Base-by-base conservation (phyloP, 805 yeast genomes). In the Lipomyces japonicus region DNA sequence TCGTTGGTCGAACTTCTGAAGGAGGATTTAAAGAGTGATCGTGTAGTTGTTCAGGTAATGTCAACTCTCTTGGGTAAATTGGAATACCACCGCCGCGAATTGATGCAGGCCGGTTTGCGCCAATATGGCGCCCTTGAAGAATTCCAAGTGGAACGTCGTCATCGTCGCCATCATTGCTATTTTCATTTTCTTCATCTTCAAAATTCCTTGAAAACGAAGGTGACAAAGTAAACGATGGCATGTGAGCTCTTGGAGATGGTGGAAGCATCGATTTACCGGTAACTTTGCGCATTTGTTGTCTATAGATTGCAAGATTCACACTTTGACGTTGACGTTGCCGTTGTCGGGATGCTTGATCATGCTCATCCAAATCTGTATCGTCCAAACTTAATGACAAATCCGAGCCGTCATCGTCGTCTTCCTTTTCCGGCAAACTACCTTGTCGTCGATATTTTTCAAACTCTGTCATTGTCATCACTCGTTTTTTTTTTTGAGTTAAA, bases 101-200 rank as follows among this genome's bases (percentile, higher is more conserved):
- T 28, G 10, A 12, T 12, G 21, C 7, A 14, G 10, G 21, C 36
- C 51, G 56, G 6, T 50, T 47, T 12, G 73, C 73, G 55, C 69
- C 65, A 6, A 68, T 68, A 48, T 70, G 72, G n/a, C n/a, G n/a
- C 2, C 71, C 72, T 43, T 67, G 69, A 35, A 71, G 54, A 34
- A 71, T 65, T 12, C 69, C 71, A 31, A 71, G 61, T 1, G 74
- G 74, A 14, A 71, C 66, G 44, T 70, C 70, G 43, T 71, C 74
- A 51, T 65, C 61, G 18, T 61, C 66, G 30, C 61, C 66, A 26
- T 55, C 63, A 16, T 57, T 63, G 42, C 12, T 6, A 7, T 7
- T 16, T 5, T 12, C 14, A 19, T 34, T 42, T 2, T 49, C 63
- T 3, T 34, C 50, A 23, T 42, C 59, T 35, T 47, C 45, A 12